Conservation (phyloP, 2,329 filamentous ascomycete species). For the Ceratocystis diversiconidia region DNA sequence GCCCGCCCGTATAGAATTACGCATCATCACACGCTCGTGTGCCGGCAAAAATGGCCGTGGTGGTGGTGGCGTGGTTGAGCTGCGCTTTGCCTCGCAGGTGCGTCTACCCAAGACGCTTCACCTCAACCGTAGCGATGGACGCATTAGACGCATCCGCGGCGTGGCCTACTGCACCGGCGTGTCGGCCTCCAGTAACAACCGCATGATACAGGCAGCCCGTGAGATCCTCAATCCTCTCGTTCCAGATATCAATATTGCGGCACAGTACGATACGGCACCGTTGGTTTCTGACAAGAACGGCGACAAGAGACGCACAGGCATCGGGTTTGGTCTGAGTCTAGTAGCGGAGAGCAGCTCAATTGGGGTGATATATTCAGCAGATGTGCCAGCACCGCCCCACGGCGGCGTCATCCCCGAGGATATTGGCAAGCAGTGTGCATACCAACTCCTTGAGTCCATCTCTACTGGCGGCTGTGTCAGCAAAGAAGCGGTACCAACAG, state of each 20-base stretch:
- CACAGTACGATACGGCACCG: constrained; percentile 57
- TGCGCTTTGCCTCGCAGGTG: constrained; percentile 86
- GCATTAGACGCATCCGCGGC: constrained; percentile 76
- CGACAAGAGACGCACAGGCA: constrained; percentile 55
- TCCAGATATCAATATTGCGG: constrained; percentile 80
- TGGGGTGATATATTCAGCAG: constrained; percentile 76
- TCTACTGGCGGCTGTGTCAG: constrained; percentile 70
- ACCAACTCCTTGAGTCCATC: constrained; percentile 74
- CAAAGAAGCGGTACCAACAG: constrained; percentile 53
- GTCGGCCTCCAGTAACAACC: constrained; percentile 78
- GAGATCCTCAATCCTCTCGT: constrained; percentile 76
- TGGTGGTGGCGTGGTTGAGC: constrained; percentile 82
- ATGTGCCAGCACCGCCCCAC: constrained; percentile 57
- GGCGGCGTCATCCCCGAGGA: constrained; percentile 83
- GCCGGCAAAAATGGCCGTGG: constrained; percentile 59
- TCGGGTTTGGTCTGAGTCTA: constrained; percentile 81
- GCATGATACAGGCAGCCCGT: constrained; percentile 85
- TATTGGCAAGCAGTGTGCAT: constrained; percentile 74
- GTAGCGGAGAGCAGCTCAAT: constrained; percentile 79
- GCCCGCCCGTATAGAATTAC: constrained; percentile 65
- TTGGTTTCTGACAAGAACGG: constrained; percentile 36
- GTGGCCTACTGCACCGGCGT: constrained; percentile 92
- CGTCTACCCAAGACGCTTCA: constrained; percentile 89
- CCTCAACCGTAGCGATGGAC: constrained; percentile 62
- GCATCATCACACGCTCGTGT: constrained; percentile 68